phyloP scores from a whole-genome alignment of 257 asterid species.

The Solanum chiquidenum region DNA sequence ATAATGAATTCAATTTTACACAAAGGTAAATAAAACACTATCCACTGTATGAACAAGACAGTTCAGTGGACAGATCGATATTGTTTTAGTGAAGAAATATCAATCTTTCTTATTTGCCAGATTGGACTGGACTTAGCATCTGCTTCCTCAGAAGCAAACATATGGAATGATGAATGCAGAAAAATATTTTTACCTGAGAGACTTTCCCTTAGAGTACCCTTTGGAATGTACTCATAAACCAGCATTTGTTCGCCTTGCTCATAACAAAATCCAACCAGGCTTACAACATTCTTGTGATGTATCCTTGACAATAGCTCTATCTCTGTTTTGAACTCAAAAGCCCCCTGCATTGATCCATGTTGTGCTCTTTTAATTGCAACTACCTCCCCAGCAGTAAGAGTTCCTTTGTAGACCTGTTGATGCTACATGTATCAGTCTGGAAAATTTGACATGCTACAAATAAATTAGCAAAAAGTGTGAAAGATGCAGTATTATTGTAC shows the following conservation, averaged over 20 bases:
- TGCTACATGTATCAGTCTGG: neutral
- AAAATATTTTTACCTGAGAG: conserved; percentile 45
- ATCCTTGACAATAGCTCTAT: conserved; percentile 86
- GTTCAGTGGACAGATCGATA: neutral
- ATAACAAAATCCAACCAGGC: conserved; percentile 88
- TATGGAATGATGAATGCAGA: neutral
- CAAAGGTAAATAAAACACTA: neutral
- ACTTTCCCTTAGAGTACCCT: conserved; percentile 68
- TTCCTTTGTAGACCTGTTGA: conserved; percentile 70
- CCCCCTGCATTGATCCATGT: conserved; percentile 91
- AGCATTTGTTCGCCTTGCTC: conserved; percentile 94
- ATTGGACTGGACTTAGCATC: neutral
- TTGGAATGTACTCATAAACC: conserved; percentile 70
- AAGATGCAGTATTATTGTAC: neutral
- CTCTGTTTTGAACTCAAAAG: conserved; percentile 76
- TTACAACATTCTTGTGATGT: conserved; percentile 81
- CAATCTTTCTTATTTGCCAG: neutral
- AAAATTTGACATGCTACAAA: neutral
- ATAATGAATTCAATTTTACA: neutral
- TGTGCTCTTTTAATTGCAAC: conserved; percentile 91
- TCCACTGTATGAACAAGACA: neutral
- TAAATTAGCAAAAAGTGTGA: neutral
- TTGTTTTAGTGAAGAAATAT: neutral
- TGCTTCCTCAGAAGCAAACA: neutral
- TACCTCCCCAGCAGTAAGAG: conserved; percentile 36